These are phyloP conservation scores for Colletotrichum graminicola DNA, from an alignment of 2,329 filamentous ascomycete genomes.

Conservation along the genomic window DNA sequence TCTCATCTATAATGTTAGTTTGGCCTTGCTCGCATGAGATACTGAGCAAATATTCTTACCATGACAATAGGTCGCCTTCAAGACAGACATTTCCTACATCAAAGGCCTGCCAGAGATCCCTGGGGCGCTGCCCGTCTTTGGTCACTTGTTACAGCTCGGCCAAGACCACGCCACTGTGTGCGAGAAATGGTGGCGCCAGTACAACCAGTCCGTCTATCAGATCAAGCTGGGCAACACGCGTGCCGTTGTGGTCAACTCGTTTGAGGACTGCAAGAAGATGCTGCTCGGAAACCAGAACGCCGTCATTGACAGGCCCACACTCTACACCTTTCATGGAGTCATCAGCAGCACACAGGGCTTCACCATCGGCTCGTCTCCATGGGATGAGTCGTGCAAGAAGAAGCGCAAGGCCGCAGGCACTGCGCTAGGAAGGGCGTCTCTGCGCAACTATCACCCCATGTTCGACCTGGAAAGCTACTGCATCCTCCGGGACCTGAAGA, in stretches of 20 bases:
- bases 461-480: constrained; percentile 74
- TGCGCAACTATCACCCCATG: constrained; percentile 85
- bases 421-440: constrained; percentile 80
- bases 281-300: constrained; percentile 86
- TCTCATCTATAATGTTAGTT: background rate
- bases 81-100: constrained; percentile 70
- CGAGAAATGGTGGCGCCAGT: constrained; percentile 69
- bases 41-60: background rate
- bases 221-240: constrained; percentile 75
- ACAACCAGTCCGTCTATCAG: constrained; percentile 72
- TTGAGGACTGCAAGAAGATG: constrained; percentile 78
- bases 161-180: constrained; percentile 67
- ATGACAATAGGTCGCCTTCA: constrained; percentile 49
- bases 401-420: constrained; percentile 84
- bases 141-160: constrained; percentile 72
- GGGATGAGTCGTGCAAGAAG: constrained; percentile 84
- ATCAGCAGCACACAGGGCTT: constrained; percentile 83
- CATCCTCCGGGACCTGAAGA: constrained; percentile 63
- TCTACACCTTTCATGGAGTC: constrained; percentile 86
- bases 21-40: background rate
- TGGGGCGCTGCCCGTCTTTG: constrained; percentile 69
- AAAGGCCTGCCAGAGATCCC: constrained; percentile 72
- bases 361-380: constrained; percentile 86
- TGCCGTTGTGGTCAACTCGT: constrained; percentile 83
- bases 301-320: constrained; percentile 80